Evolutionary conservation across 306 rosid species (phyloP).

Genomic region (Psophocarpus tetragonolobus): DNA sequence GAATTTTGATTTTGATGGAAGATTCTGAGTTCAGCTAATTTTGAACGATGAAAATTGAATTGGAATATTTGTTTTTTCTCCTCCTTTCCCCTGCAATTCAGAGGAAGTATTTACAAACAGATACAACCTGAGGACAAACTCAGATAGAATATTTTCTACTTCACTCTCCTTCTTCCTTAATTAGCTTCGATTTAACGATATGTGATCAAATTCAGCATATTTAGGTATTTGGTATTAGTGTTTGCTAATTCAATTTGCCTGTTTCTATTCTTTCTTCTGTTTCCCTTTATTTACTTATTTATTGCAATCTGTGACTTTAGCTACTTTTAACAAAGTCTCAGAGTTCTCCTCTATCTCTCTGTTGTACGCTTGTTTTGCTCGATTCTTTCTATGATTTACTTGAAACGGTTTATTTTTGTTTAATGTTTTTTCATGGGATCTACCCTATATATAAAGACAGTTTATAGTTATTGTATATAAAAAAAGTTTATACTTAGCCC

Average conservation of each 20-base stretch:
- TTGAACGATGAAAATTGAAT: not conserved
- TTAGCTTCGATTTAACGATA: not conserved
- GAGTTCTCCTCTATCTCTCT: not conserved
- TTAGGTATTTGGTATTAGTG: not conserved
- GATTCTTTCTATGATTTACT: not conserved
- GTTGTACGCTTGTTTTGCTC: slow-evolving; percentile 1
- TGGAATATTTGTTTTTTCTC: not conserved
- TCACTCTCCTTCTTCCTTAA: not conserved
- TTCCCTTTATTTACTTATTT: not conserved
- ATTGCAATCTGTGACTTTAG: not conserved
- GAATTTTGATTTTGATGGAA: not conserved
- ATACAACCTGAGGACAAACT: not conserved
- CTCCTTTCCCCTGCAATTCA: not conserved
- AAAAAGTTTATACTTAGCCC: not conserved
- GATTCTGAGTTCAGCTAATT: not conserved
- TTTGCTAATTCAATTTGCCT: not conserved
- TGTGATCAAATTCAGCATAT: slow-evolving; percentile 10
- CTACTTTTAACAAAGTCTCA: not conserved
- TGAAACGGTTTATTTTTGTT: not conserved
- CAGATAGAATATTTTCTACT: not conserved
- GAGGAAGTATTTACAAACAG: not conserved
- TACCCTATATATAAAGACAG: not conserved
- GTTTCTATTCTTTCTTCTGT: not conserved
- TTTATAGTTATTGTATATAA: not conserved
- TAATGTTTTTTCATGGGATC: not conserved